A percentile compares a stretch with the other conserved stretches of the same genome.
These are phyloP conservation scores for Mucor velutinosus DNA, from an alignment of 371 early-diverging fungal species.

Conservation along the genomic window DNA sequence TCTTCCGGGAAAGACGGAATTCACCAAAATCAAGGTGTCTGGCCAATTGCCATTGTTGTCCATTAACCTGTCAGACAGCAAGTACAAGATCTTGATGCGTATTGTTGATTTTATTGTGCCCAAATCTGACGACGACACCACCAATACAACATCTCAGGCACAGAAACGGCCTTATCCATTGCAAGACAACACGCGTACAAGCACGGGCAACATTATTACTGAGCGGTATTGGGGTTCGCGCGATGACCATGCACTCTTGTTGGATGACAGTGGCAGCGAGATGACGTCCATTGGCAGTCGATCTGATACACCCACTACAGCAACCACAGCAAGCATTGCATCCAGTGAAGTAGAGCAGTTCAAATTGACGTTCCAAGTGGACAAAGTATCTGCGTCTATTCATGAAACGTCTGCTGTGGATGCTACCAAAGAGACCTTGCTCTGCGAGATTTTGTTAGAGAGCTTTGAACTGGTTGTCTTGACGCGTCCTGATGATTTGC, in stretches of 20 bases:
- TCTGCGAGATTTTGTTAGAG: constrained; percentile 60
- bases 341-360: constrained; percentile 60
- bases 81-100: constrained; percentile 81
- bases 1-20: constrained; percentile 66
- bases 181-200: neutral
- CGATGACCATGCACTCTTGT: constrained; percentile 10
- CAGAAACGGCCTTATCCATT: neutral
- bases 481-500: constrained; percentile 61
- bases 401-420: constrained; percentile 51
- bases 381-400: constrained; percentile 68
- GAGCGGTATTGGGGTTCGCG: constrained; percentile 28
- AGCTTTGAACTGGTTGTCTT: constrained; percentile 60
- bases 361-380: constrained; percentile 72
- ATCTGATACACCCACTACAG: constrained; percentile 10
- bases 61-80: constrained; percentile 78
- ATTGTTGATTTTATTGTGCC: constrained; percentile 67
- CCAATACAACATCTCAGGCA: neutral
- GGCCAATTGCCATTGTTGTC: constrained; percentile 76
- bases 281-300: constrained; percentile 21
- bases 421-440: constrained; percentile 35
- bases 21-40: constrained; percentile 69
- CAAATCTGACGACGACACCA: constrained; percentile 30
- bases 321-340: constrained; percentile 20
- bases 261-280: constrained; percentile 24
- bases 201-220: constrained; percentile 19